Conservation (phyloP, 2,329 filamentous ascomycete genomes). For the Arthrinium puccinioides region DNA sequence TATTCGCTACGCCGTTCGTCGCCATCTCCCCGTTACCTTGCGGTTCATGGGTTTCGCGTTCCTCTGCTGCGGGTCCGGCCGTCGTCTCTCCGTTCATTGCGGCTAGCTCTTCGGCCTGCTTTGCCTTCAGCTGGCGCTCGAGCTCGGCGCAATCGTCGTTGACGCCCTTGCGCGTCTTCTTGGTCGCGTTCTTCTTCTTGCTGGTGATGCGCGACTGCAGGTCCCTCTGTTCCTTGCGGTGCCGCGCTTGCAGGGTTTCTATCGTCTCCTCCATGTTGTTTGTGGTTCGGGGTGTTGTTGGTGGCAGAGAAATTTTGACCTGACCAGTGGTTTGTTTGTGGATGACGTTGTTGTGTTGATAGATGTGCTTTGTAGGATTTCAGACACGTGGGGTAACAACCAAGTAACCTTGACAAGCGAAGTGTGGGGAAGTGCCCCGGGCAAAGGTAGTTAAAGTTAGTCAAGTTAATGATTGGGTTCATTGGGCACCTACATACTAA, state of each 20-base stretch:
- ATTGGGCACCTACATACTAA: too few species aligned
- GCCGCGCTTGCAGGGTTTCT: constrained; percentile 71
- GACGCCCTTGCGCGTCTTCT: constrained; percentile 71
- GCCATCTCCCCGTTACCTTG: constrained; percentile 7
- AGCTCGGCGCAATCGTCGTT: constrained; percentile 69
- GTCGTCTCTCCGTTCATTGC: constrained; percentile 24
- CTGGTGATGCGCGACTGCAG: constrained; percentile 78
- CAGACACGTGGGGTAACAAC: too few species aligned
- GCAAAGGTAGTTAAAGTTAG: too few species aligned
- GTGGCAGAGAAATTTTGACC: too few species aligned
- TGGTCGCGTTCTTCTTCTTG: constrained; percentile 95
- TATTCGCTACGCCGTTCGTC: constrained; percentile 12
- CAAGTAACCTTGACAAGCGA: too few species aligned
- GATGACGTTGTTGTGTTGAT: too few species aligned
- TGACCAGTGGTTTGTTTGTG: too few species aligned
- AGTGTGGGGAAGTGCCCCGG: too few species aligned
- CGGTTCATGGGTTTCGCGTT: constrained; percentile 6
- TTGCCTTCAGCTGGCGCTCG: constrained; percentile 58
- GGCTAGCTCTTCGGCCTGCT: constrained; percentile 56
- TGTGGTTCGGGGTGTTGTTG: too few species aligned
- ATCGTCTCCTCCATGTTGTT: constrained; percentile 24
- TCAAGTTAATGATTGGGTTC: too few species aligned
- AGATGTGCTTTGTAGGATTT: too few species aligned
- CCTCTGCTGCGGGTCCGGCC: constrained; percentile 4
- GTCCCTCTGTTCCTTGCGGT: constrained; percentile 84